Conservation (phyloP, 768 basidiomycete species). For the Hypsizygus marmoreus region DNA sequence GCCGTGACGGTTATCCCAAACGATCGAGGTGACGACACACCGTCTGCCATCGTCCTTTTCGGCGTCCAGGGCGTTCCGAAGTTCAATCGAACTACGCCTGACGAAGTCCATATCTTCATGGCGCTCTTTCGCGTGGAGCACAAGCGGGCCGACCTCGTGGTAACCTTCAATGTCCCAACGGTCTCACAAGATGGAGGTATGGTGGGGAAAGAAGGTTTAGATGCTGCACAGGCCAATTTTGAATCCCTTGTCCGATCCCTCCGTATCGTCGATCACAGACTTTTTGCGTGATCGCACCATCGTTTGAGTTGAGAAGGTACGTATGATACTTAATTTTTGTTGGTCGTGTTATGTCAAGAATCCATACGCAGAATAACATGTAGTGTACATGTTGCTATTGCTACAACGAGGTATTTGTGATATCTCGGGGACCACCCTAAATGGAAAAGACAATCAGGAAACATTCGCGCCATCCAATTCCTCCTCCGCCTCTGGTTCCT, state of each 20-base stretch:
- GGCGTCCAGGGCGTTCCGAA: conserved; percentile 79
- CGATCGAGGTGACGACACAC: conserved; percentile 49
- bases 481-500: conserved; percentile 63
- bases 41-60: conserved; percentile 58
- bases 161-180: conserved; percentile 81
- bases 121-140: conserved; percentile 77
- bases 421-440: not conserved
- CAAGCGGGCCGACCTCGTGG: conserved; percentile 79
- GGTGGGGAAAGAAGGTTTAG: conserved; percentile 38
- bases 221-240: conserved; percentile 50
- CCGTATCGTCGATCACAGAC: conserved; percentile 61
- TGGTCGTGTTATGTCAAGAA: not conserved
- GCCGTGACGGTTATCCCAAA: conserved; percentile 41
- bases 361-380: conserved; percentile 1
- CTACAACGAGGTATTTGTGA: conserved; percentile 8
- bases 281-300: conserved; percentile 58
- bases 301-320: not conserved
- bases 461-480: conserved; percentile 40
- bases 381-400: conserved; percentile 7
- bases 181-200: conserved; percentile 45
- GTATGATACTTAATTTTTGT: not conserved
- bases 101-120: conserved; percentile 76
- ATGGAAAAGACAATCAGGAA: conserved; percentile 14
- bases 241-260: conserved; percentile 57
- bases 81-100: conserved; percentile 62